Conservation (phyloP, 2,329 filamentous ascomycete species). For the Apiospora saccharicola region DNA sequence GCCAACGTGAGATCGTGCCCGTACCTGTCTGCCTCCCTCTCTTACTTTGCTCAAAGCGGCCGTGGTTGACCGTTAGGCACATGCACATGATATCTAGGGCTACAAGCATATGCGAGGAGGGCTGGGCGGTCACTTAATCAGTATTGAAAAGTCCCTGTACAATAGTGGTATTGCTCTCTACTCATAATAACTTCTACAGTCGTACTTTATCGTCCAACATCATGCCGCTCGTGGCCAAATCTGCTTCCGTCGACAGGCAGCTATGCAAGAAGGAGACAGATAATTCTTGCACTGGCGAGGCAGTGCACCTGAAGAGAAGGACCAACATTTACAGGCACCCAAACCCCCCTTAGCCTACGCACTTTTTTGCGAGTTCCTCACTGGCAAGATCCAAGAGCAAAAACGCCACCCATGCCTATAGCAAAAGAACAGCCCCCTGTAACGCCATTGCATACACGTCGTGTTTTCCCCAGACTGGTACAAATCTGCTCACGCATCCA, state of each 20-base stretch:
- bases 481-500: neutral
- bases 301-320: neutral
- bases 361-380: neutral
- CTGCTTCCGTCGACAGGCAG: neutral
- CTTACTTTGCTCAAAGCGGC: no score
- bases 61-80: no score
- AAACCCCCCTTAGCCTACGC: neutral
- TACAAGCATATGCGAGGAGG: no score
- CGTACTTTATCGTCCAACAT: neutral
- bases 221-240: neutral
- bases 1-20: no score
- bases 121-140: neutral
- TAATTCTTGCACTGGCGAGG: neutral
- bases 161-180: neutral
- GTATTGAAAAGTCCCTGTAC: neutral
- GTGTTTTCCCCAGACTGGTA: neutral
- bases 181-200: neutral
- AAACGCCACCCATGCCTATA: neutral
- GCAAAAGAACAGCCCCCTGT: neutral
- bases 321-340: neutral
- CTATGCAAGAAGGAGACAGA: neutral
- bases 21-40: no score
- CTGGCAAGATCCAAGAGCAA: neutral
- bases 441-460: slow-evolving; percentile 3
- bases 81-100: no score